Conservation (phyloP, 2,329 filamentous ascomycete species). For the Aspergillus sp. region DNA sequence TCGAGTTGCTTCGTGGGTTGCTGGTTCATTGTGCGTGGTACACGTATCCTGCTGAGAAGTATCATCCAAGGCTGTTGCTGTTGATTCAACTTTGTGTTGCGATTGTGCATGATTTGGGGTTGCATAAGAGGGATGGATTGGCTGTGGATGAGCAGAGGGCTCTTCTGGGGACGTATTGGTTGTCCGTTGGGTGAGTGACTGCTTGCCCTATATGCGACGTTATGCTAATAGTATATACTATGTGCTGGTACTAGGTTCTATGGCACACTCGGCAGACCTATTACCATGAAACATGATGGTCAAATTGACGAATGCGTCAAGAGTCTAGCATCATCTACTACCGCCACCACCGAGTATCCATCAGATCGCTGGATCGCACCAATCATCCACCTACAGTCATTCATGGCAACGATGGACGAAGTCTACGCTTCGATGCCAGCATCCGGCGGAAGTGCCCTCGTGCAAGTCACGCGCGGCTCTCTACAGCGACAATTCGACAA, state of each 20-base stretch:
- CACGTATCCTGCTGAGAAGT: conserved; percentile 25
- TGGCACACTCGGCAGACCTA: background rate
- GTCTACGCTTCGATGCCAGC: conserved; percentile 20
- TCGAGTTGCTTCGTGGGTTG: conserved; percentile 26
- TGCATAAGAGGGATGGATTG: conserved; percentile 19
- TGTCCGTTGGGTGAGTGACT: conserved; percentile 22
- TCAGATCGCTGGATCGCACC: conserved; percentile 26
- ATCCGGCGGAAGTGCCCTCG: conserved; percentile 14
- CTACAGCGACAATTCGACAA: conserved; percentile 20
- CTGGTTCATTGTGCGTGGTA: conserved; percentile 27
- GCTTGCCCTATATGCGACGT: background rate
- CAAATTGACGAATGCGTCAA: conserved; percentile 16
- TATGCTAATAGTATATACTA: background rate
- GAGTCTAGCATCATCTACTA: conserved; percentile 2
- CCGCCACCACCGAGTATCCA: conserved; percentile 8
- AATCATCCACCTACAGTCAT: conserved; percentile 22
- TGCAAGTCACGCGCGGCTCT: conserved; percentile 15
- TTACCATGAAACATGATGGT: conserved; percentile 4
- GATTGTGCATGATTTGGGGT: conserved; percentile 19
- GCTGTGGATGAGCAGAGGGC: conserved; percentile 23
- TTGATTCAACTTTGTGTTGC: conserved; percentile 26
- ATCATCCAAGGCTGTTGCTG: conserved; percentile 26
- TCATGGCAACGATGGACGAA: conserved; percentile 23
- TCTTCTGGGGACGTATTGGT: conserved; percentile 25
- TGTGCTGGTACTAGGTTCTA: background rate